phyloP scores from a whole-genome alignment of 2,329 filamentous ascomycete species.

The Trichophyton verrucosum region DNA sequence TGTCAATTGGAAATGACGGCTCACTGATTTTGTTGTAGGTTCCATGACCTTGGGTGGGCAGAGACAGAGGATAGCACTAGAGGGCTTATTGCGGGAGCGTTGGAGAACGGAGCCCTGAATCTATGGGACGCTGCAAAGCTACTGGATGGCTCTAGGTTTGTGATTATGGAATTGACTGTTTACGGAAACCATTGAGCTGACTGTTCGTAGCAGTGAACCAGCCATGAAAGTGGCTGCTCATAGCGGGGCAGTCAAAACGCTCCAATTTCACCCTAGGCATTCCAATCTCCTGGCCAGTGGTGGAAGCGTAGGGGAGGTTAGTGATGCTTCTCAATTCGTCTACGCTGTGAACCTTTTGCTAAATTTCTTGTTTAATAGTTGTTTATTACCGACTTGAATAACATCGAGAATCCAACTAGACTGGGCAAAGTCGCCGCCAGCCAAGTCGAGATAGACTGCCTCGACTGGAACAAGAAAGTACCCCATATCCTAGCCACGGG shows the following conservation, averaged over 20 bases:
- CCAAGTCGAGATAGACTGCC: conserved; percentile 86
- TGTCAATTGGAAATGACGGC: conserved; percentile 4
- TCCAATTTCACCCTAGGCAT: conserved; percentile 92
- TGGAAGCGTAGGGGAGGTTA: conserved; percentile 74
- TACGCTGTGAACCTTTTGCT: conserved; percentile 4
- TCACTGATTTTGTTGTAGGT: conserved; percentile 37
- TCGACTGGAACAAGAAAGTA: conserved; percentile 98
- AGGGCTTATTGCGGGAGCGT: conserved; percentile 85
- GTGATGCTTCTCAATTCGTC: background rate
- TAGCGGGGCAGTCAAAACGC: conserved; percentile 77
- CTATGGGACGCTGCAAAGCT: conserved; percentile 80
- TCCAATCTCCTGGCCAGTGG: conserved; percentile 85
- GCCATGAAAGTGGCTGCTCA: conserved; percentile 84
- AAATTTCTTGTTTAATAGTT: conserved; percentile 36
- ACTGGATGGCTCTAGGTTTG: conserved; percentile 40
- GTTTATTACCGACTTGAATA: conserved; percentile 88
- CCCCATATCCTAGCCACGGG: conserved; percentile 92
- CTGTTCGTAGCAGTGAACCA: conserved; percentile 50
- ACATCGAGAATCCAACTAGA: conserved; percentile 75
- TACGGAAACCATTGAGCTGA: conserved; percentile 3
- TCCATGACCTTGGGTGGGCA: conserved; percentile 95
- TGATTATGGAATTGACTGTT: conserved; percentile 2
- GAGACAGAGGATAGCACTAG: conserved; percentile 64
- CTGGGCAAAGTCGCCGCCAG: conserved; percentile 78
- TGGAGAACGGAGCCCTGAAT: conserved; percentile 88